Conservation (phyloP, 208 protist species). For the Wallacemonas collosoma region DNA sequence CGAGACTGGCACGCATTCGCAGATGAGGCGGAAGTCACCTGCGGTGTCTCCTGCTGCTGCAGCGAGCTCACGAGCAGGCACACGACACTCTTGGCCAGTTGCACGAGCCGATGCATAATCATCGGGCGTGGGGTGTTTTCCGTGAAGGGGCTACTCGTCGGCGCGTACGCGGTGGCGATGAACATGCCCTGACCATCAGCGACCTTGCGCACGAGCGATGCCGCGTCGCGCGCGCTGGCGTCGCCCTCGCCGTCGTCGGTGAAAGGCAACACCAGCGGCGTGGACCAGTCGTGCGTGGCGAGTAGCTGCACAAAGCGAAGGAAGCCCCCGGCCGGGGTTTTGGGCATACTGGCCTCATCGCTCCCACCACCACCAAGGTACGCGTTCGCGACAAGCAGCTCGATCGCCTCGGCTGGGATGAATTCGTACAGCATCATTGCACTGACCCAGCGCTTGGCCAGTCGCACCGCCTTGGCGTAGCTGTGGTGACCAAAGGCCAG, state of each 20-base stretch:
- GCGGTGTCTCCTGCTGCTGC: conserved; percentile 21
- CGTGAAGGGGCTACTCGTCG: conserved; percentile 79
- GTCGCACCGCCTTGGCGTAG: conserved; percentile 68
- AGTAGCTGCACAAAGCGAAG: conserved; percentile 79
- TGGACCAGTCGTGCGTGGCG: conserved; percentile 75
- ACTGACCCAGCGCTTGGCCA: conserved; percentile 82
- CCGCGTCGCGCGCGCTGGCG: conserved; percentile 33
- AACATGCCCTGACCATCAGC: conserved; percentile 79
- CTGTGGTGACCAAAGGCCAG: conserved; percentile 77
- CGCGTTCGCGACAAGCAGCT: conserved; percentile 81
- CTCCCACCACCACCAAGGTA: conserved; percentile 42
- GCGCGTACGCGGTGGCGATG: conserved; percentile 81
- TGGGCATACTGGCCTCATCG: conserved; percentile 26
- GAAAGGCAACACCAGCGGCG: conserved; percentile 74
- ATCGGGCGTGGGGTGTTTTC: conserved; percentile 73
- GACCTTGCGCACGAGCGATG: conserved; percentile 49
- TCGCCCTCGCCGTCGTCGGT: conserved; percentile 37
- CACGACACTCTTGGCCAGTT: conserved; percentile 62
- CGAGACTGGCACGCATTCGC: not conserved
- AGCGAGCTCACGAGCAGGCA: conserved; percentile 50
- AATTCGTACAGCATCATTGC: conserved; percentile 84
- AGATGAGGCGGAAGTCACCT: not conserved
- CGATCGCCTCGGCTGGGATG: conserved; percentile 76
- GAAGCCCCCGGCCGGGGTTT: conserved; percentile 75
- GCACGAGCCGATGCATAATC: conserved; percentile 83